Evolutionary conservation across 2,329 filamentous ascomycete genomes (phyloP).

Genomic region (Colletotrichum paranaense): DNA sequence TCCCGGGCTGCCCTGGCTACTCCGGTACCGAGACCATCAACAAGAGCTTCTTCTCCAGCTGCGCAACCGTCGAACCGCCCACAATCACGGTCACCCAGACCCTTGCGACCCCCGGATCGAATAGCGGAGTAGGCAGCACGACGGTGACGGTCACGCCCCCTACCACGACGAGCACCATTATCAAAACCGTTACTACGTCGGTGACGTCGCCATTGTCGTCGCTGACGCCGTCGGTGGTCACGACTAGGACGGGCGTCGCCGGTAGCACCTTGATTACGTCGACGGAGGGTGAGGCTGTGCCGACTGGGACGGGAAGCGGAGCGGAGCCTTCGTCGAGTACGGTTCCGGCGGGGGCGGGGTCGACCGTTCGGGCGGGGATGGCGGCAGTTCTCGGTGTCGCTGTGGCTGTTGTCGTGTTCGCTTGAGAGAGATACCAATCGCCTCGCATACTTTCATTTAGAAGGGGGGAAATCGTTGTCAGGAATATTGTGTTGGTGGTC

Average conservation of each 20-base stretch:
- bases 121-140: background rate
- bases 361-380: constrained; percentile 20
- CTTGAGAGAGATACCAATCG: background rate
- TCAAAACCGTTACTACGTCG: background rate
- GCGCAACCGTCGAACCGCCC: background rate
- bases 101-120: background rate
- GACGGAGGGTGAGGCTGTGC: background rate
- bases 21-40: constrained; percentile 56
- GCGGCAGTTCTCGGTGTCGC: constrained; percentile 12
- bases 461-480: background rate
- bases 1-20: constrained; percentile 70
- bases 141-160: background rate
- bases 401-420: background rate
- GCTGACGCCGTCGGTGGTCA: background rate
- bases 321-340: background rate
- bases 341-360: constrained; percentile 16
- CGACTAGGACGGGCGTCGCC: background rate
- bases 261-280: background rate
- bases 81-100: background rate
- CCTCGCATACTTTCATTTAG: background rate
- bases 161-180: background rate
- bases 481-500: background rate
- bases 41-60: constrained; percentile 4
- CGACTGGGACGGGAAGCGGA: background rate
- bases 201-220: too few relatives aligned